Conservation (phyloP, 1,139 yeast species). For the Yamadazyma pseudoaaseri region DNA sequence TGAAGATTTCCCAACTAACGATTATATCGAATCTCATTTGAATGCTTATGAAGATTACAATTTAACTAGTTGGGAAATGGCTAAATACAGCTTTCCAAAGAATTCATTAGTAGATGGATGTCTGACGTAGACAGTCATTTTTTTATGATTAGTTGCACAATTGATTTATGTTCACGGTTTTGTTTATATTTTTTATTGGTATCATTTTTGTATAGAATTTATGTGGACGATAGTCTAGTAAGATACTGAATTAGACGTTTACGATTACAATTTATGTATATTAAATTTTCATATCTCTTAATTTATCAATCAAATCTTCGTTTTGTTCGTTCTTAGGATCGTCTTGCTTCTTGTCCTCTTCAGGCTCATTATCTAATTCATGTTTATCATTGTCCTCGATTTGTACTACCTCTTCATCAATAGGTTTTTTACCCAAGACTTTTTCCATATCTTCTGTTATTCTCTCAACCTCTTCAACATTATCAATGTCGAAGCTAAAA, state of each 20-base stretch:
- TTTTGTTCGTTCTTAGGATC: no score
- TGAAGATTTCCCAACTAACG: constrained; percentile 63
- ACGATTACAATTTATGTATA: no score
- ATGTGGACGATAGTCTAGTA: no score
- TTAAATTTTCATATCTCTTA: neutral
- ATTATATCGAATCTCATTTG: constrained; percentile 64
- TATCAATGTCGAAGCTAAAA: constrained; percentile 12
- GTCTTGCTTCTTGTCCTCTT: no score
- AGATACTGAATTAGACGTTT: no score
- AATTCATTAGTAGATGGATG: constrained; percentile 23
- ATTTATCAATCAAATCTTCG: constrained; percentile 3
- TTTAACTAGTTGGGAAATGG: constrained; percentile 61
- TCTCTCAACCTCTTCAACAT: constrained; percentile 12
- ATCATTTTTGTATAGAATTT: neutral
- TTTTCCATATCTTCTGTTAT: constrained; percentile 6
- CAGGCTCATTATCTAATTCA: constrained; percentile 1
- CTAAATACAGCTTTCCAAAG: constrained; percentile 68
- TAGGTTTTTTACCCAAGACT: constrained; percentile 4
- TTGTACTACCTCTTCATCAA: no score
- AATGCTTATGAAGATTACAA: constrained; percentile 64
- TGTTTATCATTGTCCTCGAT: neutral
- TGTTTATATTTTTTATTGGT: neutral
- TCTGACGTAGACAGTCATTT: constrained; percentile 8
- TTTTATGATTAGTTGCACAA: neutral
- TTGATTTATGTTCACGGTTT: constrained; percentile 3